phyloP scores from a whole-genome alignment of 208 protist species.

The Crithidia fasciculata region DNA sequence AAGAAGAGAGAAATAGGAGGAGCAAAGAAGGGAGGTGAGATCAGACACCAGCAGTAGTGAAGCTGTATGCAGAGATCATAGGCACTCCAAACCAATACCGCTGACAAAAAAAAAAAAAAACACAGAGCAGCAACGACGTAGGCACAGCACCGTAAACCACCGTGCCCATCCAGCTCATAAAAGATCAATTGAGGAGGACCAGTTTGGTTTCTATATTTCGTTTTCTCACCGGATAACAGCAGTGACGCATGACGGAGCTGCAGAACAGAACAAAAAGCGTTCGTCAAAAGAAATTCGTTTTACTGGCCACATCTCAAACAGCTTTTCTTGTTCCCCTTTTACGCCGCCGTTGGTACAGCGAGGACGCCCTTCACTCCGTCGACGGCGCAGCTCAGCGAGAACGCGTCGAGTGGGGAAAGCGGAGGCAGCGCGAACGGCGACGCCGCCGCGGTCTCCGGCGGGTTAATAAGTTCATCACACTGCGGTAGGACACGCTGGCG shows the following conservation, averaged over 20 bases:
- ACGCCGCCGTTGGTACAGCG: not conserved
- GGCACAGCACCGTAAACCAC: too few relatives aligned
- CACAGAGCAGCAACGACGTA: not conserved
- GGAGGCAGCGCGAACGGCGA: conserved; percentile 1
- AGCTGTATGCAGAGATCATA: too few relatives aligned
- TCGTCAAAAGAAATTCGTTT: too few relatives aligned
- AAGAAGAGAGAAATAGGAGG: not conserved
- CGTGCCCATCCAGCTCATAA: too few relatives aligned
- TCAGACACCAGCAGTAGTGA: too few relatives aligned
- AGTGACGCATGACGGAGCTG: too few relatives aligned
- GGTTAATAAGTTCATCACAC: conserved; percentile 13
- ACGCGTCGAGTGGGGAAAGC: conserved; percentile 18
- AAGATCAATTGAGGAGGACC: not conserved
- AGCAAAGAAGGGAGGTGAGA: too few relatives aligned
- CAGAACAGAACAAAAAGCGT: too few relatives aligned
- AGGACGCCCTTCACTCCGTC: conserved; percentile 11
- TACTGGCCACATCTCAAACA: too few relatives aligned
- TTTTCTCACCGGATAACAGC: too few relatives aligned
- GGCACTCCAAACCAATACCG: too few relatives aligned
- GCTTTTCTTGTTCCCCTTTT: too few relatives aligned
- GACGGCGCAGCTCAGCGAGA: conserved; percentile 23
- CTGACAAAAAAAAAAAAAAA: conserved; percentile 21
- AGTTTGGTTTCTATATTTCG: not conserved
- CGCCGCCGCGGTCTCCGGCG: not conserved
- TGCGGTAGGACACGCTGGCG: conserved; percentile 10